Percentiles rank a stretch among this genome's conserved stretches.
phyloP scores from a whole-genome alignment of 495 filamentous ascomycete genomes.

The Podospora fimiseda region DNA sequence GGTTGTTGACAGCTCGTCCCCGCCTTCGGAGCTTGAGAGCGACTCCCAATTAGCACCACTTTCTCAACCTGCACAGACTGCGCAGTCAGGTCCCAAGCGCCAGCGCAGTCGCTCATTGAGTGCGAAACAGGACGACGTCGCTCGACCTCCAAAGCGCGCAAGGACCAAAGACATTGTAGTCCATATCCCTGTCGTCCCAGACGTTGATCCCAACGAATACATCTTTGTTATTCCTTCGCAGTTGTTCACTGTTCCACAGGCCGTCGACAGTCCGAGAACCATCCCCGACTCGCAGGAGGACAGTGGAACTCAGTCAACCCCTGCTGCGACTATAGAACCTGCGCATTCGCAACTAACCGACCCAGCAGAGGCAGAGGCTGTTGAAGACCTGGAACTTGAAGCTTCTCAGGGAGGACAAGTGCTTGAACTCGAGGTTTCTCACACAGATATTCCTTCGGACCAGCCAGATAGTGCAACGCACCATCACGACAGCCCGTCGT shows the following conservation, averaged over 20 bases:
- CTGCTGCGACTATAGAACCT: background rate
- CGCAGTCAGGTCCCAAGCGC: constrained; percentile 8
- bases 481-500: background rate
- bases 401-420: too few relatives aligned
- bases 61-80: constrained; percentile 3
- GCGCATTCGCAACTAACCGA: background rate
- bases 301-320: constrained; percentile 7
- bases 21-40: background rate
- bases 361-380: background rate
- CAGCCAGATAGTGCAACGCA: constrained; percentile 10
- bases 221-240: constrained; percentile 7
- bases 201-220: constrained; percentile 19
- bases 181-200: background rate
- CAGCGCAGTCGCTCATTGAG: background rate
- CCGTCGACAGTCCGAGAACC: constrained; percentile 14
- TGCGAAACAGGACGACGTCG: constrained; percentile 2
- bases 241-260: background rate
- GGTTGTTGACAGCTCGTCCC: background rate
- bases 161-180: background rate
- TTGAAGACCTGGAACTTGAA: too few relatives aligned
- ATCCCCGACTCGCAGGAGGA: constrained; percentile 30
- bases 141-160: background rate
- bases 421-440: too few relatives aligned
- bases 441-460: constrained; percentile 18
- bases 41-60: too few relatives aligned